Base-by-base conservation (phyloP, 2,329 filamentous ascomycete genomes). In the Colletotrichum sp. region DNA sequence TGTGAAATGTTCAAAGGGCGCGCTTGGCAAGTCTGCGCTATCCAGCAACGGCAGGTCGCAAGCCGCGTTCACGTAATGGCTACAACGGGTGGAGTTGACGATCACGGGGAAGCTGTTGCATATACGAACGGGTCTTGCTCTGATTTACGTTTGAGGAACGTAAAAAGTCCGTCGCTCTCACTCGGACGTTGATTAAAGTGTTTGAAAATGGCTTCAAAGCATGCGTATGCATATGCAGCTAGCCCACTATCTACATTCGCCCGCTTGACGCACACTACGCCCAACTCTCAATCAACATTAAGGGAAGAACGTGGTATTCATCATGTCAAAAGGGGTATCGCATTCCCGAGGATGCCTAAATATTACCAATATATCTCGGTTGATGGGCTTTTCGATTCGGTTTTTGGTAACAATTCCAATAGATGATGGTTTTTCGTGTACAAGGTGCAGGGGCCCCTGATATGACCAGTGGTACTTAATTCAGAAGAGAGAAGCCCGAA, bases 331-430 rank as follows among this genome's bases (percentile, higher is more conserved):
- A n/a, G 9, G 8, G 18, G 1, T 10, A 9, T 44, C 39, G 0
- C 5, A n/a, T 44, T n/a, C 3, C 39, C 18, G 0, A n/a, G 18
- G 39, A 44, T 44, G 3, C 18, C 1, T 44, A n/a, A 44, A 3
- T 10, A n/a, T n/a, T 44, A 44, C 39, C 39, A 44, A 12, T 12
- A 12, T 6, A n/a, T n/a, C 18, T 5, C 8, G 39, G 8, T 44
- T 10, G 39, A n/a, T 44, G 3, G 16, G 8, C 18, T 9, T n/a
- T n/a, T 44, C 39, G 18, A 44, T n/a, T 44, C 0, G 39, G 0
- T n/a, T n/a, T 44, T 44, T n/a, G 18, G 9, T 44, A n/a, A n/a
- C 39, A 44, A 44, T 44, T 44, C 9, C 9, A 12, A 44, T n/a
- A n/a, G 18, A 3, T 6, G 9, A 10, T 44, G 8, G 10, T 44